Base-by-base conservation (phyloP, 2,329 filamentous ascomycete species). In the Alternaria burnsii region DNA sequence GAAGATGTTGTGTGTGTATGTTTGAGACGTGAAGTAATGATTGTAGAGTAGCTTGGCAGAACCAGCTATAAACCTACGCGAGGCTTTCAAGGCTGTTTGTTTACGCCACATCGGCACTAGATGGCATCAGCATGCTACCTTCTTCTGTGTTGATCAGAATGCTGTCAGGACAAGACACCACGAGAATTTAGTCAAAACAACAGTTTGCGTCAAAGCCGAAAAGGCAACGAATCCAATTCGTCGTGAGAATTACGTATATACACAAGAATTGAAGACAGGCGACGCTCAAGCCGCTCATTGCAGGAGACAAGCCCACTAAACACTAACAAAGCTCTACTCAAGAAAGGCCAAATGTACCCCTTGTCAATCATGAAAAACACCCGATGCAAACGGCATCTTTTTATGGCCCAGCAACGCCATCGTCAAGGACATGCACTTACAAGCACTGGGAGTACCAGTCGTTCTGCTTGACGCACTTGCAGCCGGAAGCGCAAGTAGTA, bases 401-500 rank as follows among this genome's bases (percentile, higher is more conserved):
- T 38, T 12, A 16, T 38, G 40, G 18, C 30, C 44, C 24, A n/a
- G 16, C 36, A 24, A 48, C n/a, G 32, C 44, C 28, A 36, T 41
- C 38, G 48, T 44, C n/a, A 11, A n/a, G 30, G 44, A 28, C 24
- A 30, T 22, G 22, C 12, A 32, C 53, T 40, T 71, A 75, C 30
- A 75, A 53, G 70, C 83, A 84, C 76, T 84, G 82, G 28, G 68
- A 79, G 76, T 84, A 84, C 69, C 80, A 84, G 8, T 76, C 69
- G 74, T 84, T 84, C 56, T 67, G 68, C 24, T 70, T 67, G 34
- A 72, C 72, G 73, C 82, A 84, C 8, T 71, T 73, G 24, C 61
- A 63, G 30, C 82, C 82, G 28, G 72, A 58, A 6, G 73, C 77
- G 55, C 82, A 84, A 12, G 61, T 54, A 4, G 76, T 81, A 5